phyloP scores from a whole-genome alignment of 768 basidiomycete species.

The Tylopilus subfusipes region DNA sequence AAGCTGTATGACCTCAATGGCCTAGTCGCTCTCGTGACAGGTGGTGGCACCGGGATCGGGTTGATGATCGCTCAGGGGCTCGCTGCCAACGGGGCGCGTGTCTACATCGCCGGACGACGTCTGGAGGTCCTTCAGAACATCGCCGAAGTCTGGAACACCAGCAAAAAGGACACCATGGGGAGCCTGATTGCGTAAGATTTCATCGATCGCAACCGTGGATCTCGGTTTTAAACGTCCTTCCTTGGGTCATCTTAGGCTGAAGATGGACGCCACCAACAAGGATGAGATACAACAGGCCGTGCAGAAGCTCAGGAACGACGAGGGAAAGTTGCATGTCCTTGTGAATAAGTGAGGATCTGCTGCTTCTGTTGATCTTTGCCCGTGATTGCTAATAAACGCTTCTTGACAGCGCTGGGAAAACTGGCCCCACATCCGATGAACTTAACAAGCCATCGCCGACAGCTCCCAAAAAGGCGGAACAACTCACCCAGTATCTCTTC shows the following conservation, averaged over 20 bases:
- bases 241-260: constrained; percentile 39
- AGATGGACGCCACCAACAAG: constrained; percentile 71
- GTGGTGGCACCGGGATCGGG: constrained; percentile 52
- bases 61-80: constrained; percentile 70
- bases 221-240: neutral
- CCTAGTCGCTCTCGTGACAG: constrained; percentile 49
- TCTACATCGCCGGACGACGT: constrained; percentile 75
- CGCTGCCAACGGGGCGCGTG: constrained; percentile 74
- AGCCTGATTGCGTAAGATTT: constrained; percentile 55
- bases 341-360: constrained; percentile 66
- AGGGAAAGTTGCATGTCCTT: constrained; percentile 73
- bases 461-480: constrained; percentile 59
- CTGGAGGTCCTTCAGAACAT: constrained; percentile 59
- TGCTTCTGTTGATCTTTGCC: neutral
- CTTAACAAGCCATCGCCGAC: constrained; percentile 53
- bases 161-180: constrained; percentile 38
- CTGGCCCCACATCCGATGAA: constrained; percentile 60
- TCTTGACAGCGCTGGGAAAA: constrained; percentile 63
- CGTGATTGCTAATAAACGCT: neutral
- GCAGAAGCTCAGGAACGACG: constrained; percentile 32
- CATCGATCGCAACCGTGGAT: neutral
- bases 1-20: constrained; percentile 52
- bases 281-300: constrained; percentile 59
- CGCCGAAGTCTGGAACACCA: constrained; percentile 44
- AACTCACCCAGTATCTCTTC: constrained; percentile 68